phyloP scores from a whole-genome alignment of 257 asterid species.

The Leonotis leonurus region DNA sequence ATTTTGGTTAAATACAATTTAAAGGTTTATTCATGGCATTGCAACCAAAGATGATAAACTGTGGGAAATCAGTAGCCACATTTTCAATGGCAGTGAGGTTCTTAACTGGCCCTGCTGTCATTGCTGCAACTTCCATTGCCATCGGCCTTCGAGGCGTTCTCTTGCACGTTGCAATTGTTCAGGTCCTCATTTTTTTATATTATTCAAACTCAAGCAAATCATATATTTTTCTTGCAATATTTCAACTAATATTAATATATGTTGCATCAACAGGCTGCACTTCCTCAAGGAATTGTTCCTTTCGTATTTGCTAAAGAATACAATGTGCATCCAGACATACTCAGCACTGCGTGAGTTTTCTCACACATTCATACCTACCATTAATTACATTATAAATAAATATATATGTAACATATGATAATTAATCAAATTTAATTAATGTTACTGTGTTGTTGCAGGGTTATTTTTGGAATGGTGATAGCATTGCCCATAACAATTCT shows the following conservation, averaged over 20 bases:
- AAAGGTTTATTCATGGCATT: conserved; percentile 89
- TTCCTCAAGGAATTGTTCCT: conserved; percentile 92
- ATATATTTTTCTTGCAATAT: too few relatives aligned
- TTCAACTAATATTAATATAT: too few relatives aligned
- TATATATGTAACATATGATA: not conserved
- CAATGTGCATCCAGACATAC: conserved; percentile 80
- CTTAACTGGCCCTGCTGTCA: conserved; percentile 91
- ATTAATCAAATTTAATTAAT: not conserved
- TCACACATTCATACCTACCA: not conserved
- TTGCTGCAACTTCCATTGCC: conserved; percentile 90
- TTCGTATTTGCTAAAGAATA: conserved; percentile 86
- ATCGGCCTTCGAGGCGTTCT: conserved; percentile 84
- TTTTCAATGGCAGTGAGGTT: conserved; percentile 92
- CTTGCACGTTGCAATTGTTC: conserved; percentile 78
- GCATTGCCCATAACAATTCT: conserved; percentile 85
- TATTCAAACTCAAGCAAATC: not conserved
- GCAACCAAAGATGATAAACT: conserved; percentile 88
- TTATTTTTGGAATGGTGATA: conserved; percentile 83
- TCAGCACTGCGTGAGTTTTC: conserved; percentile 82
- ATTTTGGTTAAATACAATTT: too few relatives aligned
- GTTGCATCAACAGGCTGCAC: conserved; percentile 87
- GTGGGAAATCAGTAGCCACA: conserved; percentile 83
- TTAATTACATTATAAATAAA: not conserved
- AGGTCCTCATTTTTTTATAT: conserved; percentile 29
- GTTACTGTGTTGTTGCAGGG: conserved; percentile 41